Base-by-base conservation (phyloP, 164 flowering plant genomes). In the Litsea cubeba region DNA sequence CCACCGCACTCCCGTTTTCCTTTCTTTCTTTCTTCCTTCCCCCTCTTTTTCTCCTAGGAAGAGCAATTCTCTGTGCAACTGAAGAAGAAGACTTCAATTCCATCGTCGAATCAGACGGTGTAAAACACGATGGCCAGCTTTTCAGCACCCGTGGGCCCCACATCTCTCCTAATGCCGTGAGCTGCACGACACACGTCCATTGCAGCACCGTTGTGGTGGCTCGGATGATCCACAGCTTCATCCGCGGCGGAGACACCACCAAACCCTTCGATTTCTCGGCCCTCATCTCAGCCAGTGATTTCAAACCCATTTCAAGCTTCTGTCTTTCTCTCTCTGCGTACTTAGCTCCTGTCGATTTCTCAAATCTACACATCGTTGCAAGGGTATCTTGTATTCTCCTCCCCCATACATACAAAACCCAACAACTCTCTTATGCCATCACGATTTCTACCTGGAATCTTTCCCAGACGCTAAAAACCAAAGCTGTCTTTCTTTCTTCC, bases 81-180 rank as follows among this genome's bases (percentile, higher is more conserved):
- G 77, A 68, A 63, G 77, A 60, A 54, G 77, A 62, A 32, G 78
- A 62, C 58, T 71, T 71, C 15, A 71, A 46, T 5, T 75, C 79
- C 76, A 80, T 71, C 2, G 49, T 54, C 10, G 81, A 26, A 68
- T 77, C 78, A 6, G 72, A 62, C 35, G 75, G 77, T 64, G 73
- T 70, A 72, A 88, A 86, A 81, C 95, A 87, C 67, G 98, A 85
- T 62, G 98, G 98, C 98, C 97, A 94, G 0, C 94, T 95, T 72
- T 88, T 91, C 79, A 93, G 80, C 30, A 89, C 91, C 50, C 93
- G 79, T 6, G 93, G 98, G 12, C 92, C 93, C 93, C 91, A 91
- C 76, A 80, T 81, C 72, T 89, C 95, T 0, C 93, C 92, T 82
- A 93, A 79, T 25, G 95, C 86, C 49, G 87, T 85, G 67, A 93